Base-by-base conservation (phyloP, 306 rosid species). In the Castanopsis chinensis region DNA sequence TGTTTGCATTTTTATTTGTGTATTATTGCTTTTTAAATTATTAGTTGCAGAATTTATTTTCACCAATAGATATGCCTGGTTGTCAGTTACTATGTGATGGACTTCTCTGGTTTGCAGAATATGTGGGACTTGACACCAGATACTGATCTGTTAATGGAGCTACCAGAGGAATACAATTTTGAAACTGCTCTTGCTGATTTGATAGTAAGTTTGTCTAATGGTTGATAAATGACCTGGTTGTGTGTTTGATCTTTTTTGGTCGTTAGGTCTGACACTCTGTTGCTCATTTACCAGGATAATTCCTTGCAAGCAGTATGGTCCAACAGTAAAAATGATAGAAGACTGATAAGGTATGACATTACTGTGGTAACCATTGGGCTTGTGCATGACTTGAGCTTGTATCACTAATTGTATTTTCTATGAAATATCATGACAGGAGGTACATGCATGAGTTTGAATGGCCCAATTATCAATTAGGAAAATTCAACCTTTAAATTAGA, bases 91-190 rank as follows among this genome's bases (percentile, higher is more conserved):
- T 8, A 51, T 32, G 33, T 14, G 37, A 20, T 63, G 60, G 55
- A 60, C 64, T 65, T 83, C 37, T 32, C 52, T 55, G 70, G 49
- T 52, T 72, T 78, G 84, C 84, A 91, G 95, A 86, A 86, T 70
- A 89, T 87, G 92, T 91, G 95, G 92, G 95, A 91, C 81, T 73
- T 89, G 81, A 91, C 95, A 1, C 92, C 91, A 2, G 89, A 89
- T 77, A 76, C 89, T 30, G 87, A 89, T 2, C 19, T 89, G 41
- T 79, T 91, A 14, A 73, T 43, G 77, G 92, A 87, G 83, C 81
- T 91, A 56, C 92, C 91, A 7, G 90, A 89, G 41, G 91, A 87
- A 18, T 91, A 88, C 43, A 74, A 81, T 25, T 86, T 87, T 56
- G 90, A 87, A 83, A 86, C 91, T 5, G 91, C 95, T 71, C 86